These are phyloP conservation scores for Waltiozyma sp. DNA, from an alignment of 1,139 yeast genomes.

Conservation along the genomic window DNA sequence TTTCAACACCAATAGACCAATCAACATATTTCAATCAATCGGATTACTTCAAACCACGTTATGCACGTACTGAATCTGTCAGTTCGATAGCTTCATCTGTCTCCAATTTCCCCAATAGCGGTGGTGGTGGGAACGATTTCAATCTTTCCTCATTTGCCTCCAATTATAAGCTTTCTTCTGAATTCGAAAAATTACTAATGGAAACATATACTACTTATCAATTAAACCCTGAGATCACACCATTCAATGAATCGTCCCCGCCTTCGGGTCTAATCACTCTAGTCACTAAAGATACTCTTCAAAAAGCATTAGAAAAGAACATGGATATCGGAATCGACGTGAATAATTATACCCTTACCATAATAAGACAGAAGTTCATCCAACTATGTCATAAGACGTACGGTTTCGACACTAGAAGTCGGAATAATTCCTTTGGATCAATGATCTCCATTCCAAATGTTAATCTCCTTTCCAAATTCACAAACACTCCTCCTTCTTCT, in stretches of 20 bases:
- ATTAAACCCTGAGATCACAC: conserved; percentile 29
- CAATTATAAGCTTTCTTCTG: conserved; percentile 20
- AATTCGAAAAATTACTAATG: conserved; percentile 25
- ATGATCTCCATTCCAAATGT: conserved; percentile 10
- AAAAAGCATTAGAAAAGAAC: conserved; percentile 16
- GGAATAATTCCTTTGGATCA: conserved; percentile 10
- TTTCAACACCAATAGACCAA: conserved; percentile 17
- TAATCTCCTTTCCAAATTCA: conserved; percentile 11
- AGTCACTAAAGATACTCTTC: conserved; percentile 27
- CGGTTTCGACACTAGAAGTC: not conserved
- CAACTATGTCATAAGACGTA: conserved; percentile 15
- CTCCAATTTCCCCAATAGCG: conserved; percentile 12
- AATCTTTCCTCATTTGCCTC: conserved; percentile 16
- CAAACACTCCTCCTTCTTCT: conserved; percentile 6
- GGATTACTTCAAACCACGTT: conserved; percentile 11
- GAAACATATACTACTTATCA: conserved; percentile 24
- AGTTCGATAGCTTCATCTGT: conserved; percentile 17
- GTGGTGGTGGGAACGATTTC: conserved; percentile 11
- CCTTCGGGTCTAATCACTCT: conserved; percentile 31
- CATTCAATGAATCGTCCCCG: conserved; percentile 30
- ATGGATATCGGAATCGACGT: conserved; percentile 24
- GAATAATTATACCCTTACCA: conserved; percentile 22
- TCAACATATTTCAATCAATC: conserved; percentile 9
- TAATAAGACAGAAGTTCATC: conserved; percentile 28
- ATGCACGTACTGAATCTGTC: conserved; percentile 17